Evolutionary conservation across 2,329 filamentous ascomycete genomes (phyloP).

Genomic region (Fusarium floridanum): DNA sequence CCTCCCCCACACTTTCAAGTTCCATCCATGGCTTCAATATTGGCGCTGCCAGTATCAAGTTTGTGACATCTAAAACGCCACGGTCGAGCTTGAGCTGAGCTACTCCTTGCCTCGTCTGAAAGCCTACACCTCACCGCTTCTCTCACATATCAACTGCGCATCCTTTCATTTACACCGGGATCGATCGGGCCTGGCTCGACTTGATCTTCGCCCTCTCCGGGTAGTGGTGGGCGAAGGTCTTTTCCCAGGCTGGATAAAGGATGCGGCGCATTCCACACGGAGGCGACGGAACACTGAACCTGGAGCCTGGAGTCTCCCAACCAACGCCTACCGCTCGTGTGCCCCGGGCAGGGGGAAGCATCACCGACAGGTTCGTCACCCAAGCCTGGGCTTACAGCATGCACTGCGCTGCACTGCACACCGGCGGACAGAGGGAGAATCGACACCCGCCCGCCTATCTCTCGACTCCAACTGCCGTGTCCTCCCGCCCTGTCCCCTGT

Average conservation of each 20-base stretch:
- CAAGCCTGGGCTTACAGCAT: not conserved
- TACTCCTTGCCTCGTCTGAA: not conserved
- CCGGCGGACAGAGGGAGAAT: slow-evolving; percentile 1
- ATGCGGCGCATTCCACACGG: slow-evolving; percentile 32
- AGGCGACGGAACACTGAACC: slow-evolving; percentile 1
- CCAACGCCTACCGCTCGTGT: not conserved
- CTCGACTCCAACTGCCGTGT: not conserved
- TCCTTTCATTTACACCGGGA: not conserved
- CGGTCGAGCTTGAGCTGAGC: slow-evolving; percentile 1
- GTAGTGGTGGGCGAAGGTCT: slow-evolving; percentile 30
- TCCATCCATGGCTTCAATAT: not conserved
- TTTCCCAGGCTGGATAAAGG: slow-evolving; percentile 26
- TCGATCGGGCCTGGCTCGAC: slow-evolving; percentile 16
- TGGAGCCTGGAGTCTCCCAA: not conserved
- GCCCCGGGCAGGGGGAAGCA: slow-evolving; percentile 19
- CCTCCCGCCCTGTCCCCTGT: not conserved
- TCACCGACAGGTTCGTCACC: slow-evolving; percentile 5
- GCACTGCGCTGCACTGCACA: not conserved
- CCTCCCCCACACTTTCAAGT: slow-evolving; percentile 35
- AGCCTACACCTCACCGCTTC: slow-evolving; percentile 31
- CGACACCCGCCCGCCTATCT: not conserved
- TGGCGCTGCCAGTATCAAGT: not conserved
- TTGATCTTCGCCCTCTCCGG: slow-evolving; percentile 27
- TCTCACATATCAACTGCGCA: slow-evolving; percentile 15
- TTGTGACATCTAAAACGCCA: not conserved